Conservation (phyloP, 768 basidiomycete genomes). For the Epithele typhae region DNA sequence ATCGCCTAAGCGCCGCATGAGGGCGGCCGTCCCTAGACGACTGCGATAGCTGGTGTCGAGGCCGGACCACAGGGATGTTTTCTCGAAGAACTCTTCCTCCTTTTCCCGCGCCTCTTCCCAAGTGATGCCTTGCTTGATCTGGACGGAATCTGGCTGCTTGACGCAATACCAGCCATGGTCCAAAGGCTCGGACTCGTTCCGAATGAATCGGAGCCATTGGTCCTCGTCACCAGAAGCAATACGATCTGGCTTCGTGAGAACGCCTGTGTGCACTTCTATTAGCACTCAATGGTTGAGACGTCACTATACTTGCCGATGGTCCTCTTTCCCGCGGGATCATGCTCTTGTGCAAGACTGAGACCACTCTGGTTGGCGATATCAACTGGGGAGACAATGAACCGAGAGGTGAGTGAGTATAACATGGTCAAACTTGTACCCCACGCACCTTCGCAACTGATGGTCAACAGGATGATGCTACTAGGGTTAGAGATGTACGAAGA, state of each 20-base stretch:
- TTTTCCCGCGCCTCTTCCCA: slow-evolving; percentile 56
- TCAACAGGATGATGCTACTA: slow-evolving; percentile 61
- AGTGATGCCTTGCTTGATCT: slow-evolving; percentile 45
- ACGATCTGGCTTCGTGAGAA: slow-evolving; percentile 72
- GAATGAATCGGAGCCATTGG: slow-evolving; percentile 53
- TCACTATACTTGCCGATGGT: slow-evolving; percentile 54
- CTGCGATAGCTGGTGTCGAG: slow-evolving; percentile 46
- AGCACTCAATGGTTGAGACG: slow-evolving; percentile 16
- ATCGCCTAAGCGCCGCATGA: slow-evolving; percentile 53
- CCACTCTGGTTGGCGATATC: slow-evolving; percentile 81
- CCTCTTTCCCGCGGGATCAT: slow-evolving; percentile 58
- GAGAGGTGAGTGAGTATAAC: too few species aligned
- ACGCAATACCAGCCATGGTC: slow-evolving; percentile 53
- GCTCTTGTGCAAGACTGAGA: slow-evolving; percentile 51
- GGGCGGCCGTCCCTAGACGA: slow-evolving; percentile 51
- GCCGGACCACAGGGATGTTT: slow-evolving; percentile 47
- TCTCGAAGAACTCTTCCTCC: slow-evolving; percentile 56
- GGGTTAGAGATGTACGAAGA: slow-evolving; percentile 55
- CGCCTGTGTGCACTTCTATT: slow-evolving; percentile 31
- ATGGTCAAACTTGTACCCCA: neutral
- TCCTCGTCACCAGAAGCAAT: slow-evolving; percentile 52
- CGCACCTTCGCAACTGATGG: slow-evolving; percentile 63
- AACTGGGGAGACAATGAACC: slow-evolving; percentile 38
- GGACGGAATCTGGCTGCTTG: slow-evolving; percentile 41
- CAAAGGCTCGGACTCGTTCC: slow-evolving; percentile 47